Percentiles rank a stretch among this genome's conserved stretches.
phyloP scores from a whole-genome alignment of 495 filamentous ascomycete genomes.

The Tuber indicum region DNA sequence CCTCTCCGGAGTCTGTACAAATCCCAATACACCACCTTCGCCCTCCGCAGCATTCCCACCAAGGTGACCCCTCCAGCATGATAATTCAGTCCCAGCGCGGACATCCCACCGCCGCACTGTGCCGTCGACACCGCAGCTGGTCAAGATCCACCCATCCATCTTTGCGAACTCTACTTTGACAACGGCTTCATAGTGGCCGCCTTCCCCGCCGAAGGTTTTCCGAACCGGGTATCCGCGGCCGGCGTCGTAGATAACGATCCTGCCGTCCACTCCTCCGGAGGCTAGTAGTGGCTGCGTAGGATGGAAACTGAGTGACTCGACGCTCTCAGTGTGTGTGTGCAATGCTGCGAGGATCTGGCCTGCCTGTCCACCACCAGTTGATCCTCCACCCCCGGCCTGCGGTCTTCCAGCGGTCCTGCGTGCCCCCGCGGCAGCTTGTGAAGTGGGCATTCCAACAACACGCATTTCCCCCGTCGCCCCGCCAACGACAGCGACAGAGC shows the following conservation, averaged over 20 bases:
- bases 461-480: conserved; percentile 79
- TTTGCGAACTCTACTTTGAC: conserved; percentile 87
- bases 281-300: conserved; percentile 72
- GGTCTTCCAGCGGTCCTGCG: conserved; percentile 40
- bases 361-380: conserved; percentile 54
- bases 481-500: conserved; percentile 73
- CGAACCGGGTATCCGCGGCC: conserved; percentile 75
- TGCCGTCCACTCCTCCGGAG: conserved; percentile 82
- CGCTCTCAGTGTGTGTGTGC: conserved; percentile 62
- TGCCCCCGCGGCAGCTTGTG: conserved; percentile 46
- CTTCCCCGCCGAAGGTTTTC: conserved; percentile 54
- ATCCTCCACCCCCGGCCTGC: conserved; percentile 40
- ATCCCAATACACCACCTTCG: conserved; percentile 81
- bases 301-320: conserved; percentile 81
- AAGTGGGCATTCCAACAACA: conserved; percentile 72
- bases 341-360: conserved; percentile 69
- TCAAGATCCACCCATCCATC: conserved; percentile 58
- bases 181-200: conserved; percentile 75
- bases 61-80: conserved; percentile 67
- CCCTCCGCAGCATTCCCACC: conserved; percentile 70
- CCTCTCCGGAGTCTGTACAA: conserved; percentile 70
- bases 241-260: conserved; percentile 79
- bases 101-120: conserved; percentile 82
- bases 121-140: conserved; percentile 78
- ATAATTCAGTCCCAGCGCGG: conserved; percentile 63